These are phyloP conservation scores for Cladosporium sp. DNA, from an alignment of 2,329 filamentous ascomycete species.

Conservation along the genomic window DNA sequence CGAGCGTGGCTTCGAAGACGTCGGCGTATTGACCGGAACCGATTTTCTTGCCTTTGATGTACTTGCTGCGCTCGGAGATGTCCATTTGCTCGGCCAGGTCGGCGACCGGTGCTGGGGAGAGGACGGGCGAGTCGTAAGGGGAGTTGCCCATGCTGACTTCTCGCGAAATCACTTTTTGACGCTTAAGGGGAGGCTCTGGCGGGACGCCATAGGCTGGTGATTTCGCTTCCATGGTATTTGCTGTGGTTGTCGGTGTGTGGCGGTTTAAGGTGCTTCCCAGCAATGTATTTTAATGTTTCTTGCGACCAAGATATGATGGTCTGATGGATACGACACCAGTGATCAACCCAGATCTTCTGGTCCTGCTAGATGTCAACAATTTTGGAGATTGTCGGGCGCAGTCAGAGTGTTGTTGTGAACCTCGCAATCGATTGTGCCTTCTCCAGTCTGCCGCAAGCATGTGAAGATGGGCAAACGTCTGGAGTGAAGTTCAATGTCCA, in stretches of 20 bases:
- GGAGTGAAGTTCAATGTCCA: background rate
- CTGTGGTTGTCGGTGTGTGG: background rate
- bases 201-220: slow-evolving; percentile 37
- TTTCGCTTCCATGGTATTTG: slow-evolving; percentile 21
- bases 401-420: background rate
- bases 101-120: slow-evolving; percentile 23
- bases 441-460: background rate
- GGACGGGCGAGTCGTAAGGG: slow-evolving; percentile 17
- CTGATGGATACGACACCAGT: background rate
- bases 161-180: slow-evolving; percentile 28
- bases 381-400: too few relatives aligned
- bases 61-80: slow-evolving; percentile 68
- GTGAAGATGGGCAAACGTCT: background rate
- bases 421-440: background rate
- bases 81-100: slow-evolving; percentile 52
- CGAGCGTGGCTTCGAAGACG: slow-evolving; percentile 85
- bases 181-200: slow-evolving; percentile 35
- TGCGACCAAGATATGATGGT: background rate
- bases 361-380: background rate
- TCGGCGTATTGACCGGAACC: slow-evolving; percentile 97
- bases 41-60: slow-evolving; percentile 87
- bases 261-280: background rate
- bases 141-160: slow-evolving; percentile 10
- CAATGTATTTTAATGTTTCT: background rate
- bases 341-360: background rate